A percentile compares a stretch with the other conserved stretches of the same genome.
These are phyloP conservation scores for Trichoderma cornu-damae DNA, from an alignment of 2,329 filamentous ascomycete species.

Conservation along the genomic window DNA sequence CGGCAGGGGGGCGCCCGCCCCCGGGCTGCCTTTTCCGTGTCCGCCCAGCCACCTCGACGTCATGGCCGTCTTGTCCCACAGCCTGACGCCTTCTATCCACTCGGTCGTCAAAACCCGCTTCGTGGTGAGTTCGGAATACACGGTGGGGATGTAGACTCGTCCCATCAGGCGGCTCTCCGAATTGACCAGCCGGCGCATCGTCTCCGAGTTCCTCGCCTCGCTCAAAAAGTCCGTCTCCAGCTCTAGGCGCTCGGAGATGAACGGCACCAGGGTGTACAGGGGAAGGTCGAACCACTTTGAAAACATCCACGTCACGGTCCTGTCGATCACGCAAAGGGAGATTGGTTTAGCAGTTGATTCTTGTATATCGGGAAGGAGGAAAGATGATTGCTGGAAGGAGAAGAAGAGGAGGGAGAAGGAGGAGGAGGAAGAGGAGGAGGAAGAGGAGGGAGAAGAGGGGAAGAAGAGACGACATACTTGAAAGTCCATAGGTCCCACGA, in stretches of 20 bases:
- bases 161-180: conserved; percentile 69
- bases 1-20: conserved; percentile 61
- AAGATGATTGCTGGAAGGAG: background rate
- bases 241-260: conserved; percentile 84
- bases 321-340: conserved; percentile 29
- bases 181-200: conserved; percentile 72
- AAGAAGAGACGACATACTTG: conserved; percentile 52
- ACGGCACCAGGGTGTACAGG: conserved; percentile 83
- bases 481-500: conserved; percentile 96
- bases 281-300: conserved; percentile 90
- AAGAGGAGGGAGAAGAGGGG: no score
- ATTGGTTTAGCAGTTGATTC: background rate
- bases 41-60: conserved; percentile 73
- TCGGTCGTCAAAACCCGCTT: conserved; percentile 87
- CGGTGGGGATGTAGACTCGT: conserved; percentile 80
- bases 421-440: no score
- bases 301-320: conserved; percentile 75
- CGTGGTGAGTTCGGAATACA: conserved; percentile 77
- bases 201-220: conserved; percentile 81
- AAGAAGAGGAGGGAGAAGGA: no score
- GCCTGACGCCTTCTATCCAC: conserved; percentile 90
- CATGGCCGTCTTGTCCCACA: conserved; percentile 88
- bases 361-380: no score
- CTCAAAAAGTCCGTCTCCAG: conserved; percentile 93
- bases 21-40: conserved; percentile 69